A percentile compares a stretch with the other conserved stretches of the same genome.
Evolutionary conservation across 169 alveolate species (phyloP).

Genomic region (Cryptosporidium ubiquitum): DNA sequence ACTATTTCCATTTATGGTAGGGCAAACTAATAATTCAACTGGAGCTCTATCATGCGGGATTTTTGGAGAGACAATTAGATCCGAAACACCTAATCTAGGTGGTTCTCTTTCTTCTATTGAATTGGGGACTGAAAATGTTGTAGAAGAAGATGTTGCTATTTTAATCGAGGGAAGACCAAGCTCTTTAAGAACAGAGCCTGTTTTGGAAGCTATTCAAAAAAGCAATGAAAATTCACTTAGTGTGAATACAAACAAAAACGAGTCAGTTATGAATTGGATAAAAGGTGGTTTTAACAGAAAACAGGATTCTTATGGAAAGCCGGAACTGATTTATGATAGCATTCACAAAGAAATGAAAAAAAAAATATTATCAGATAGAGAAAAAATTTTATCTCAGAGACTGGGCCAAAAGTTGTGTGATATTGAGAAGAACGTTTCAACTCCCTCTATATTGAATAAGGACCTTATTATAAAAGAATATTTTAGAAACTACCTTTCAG

Average conservation of each 20-base stretch:
- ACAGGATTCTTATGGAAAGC: neutral
- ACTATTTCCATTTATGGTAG: constrained; percentile 41
- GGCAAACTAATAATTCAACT: neutral
- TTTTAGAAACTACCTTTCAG: neutral
- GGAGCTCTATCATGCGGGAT: neutral
- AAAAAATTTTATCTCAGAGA: constrained; percentile 21
- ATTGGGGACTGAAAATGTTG: neutral
- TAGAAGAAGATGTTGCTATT: neutral
- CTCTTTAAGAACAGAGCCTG: neutral
- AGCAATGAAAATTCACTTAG: neutral
- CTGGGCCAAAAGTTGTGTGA: neutral
- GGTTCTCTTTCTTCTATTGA: constrained; percentile 47
- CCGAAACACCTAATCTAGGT: neutral
- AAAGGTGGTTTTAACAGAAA: neutral
- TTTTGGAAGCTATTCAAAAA: neutral
- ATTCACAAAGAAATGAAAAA: neutral
- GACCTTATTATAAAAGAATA: neutral
- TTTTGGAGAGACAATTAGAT: neutral
- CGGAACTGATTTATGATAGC: neutral
- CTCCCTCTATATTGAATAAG: neutral
- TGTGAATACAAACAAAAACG: neutral
- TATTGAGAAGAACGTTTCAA: neutral
- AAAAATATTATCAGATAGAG: neutral
- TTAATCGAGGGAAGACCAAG: neutral
- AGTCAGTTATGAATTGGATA: constrained; percentile 67